Base-by-base conservation (phyloP, 2,329 filamentous ascomycete genomes). In the Apiospora saccharicola region DNA sequence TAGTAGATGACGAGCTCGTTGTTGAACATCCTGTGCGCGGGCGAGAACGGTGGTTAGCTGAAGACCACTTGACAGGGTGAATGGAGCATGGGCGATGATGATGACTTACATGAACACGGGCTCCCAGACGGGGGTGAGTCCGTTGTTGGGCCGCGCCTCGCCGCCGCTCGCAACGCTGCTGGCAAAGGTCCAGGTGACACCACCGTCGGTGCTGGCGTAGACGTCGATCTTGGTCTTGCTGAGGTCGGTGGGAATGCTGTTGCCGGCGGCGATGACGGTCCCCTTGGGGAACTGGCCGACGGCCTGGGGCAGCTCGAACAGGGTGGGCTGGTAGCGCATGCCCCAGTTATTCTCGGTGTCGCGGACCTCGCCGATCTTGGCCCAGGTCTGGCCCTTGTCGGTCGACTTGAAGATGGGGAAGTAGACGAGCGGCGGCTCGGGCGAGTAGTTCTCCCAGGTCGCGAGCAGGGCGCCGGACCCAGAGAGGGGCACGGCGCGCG, bases 111-210 rank as follows among this genome's bases (percentile, higher is more conserved):
- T 78, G 57, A 94, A 81, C 79, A 92, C 93, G 0, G 92, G 92
- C 79, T 94, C 92, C 92, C 92, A 94, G 24, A 94, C 89, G 0
- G 91, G 90, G 0, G 90, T 92, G 47, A 90, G 79, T 1, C 90
- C 91, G 76, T 94, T 92, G 77, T 89, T 86, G 3, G 91, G 88
- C 0, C 84, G 77, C 1, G 91, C 90, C 68, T 85, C 85, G 24
- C 90, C 90, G 46, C 92, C 92, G 2, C 84, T 82, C 0, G 91
- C 91, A 64, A 94, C 88, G 75, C 90, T 87, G 72, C 88, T 91
- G 70, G 93, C 87, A 75, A 93, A 94, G 37, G 88, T 82, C 92
- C 92, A 94, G 1, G 87, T 90, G 47, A 81, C 76, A 12, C 91
- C 92, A 61, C 83, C 82, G 78, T 94, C 90, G 14, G 79, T 83